These are phyloP conservation scores for Phytophthora sp. DNA, from an alignment of 352 stramenopile species.

Conservation along the genomic window DNA sequence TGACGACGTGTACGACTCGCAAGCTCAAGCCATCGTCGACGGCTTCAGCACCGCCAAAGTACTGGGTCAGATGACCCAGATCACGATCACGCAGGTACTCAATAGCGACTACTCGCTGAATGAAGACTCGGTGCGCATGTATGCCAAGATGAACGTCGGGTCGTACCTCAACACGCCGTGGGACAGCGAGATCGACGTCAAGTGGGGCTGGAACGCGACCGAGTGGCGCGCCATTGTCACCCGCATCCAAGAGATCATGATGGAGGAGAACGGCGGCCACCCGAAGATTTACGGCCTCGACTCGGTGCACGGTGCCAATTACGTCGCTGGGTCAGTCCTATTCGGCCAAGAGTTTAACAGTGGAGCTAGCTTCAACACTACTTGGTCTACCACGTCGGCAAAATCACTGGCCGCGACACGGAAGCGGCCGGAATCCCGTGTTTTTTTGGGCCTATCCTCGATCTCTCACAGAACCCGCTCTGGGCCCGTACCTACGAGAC, in stretches of 20 bases:
- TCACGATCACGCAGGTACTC: slow-evolving; percentile 83
- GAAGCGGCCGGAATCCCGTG: slow-evolving; percentile 87
- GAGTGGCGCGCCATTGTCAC: slow-evolving; percentile 82
- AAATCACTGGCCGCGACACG: slow-evolving; percentile 85
- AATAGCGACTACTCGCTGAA: slow-evolving; percentile 66
- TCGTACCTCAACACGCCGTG: slow-evolving; percentile 87
- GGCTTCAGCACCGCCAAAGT: slow-evolving; percentile 56
- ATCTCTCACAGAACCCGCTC: slow-evolving; percentile 84
- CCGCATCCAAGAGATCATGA: slow-evolving; percentile 79
- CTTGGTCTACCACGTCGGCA: slow-evolving; percentile 69
- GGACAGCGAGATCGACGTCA: slow-evolving; percentile 23
- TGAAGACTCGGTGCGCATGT: slow-evolving; percentile 58
- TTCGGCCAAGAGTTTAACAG: slow-evolving; percentile 91
- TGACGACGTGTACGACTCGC: slow-evolving; percentile 40
- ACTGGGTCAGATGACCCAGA: slow-evolving; percentile 92
- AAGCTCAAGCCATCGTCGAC: slow-evolving; percentile 60
- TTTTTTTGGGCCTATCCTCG: slow-evolving; percentile 89
- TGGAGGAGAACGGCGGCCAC: slow-evolving; percentile 62
- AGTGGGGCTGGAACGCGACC: slow-evolving; percentile 54
- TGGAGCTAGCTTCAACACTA: slow-evolving; percentile 89
- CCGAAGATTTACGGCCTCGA: slow-evolving; percentile 90
- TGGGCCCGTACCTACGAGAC: slow-evolving; percentile 93
- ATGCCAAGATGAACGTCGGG: slow-evolving; percentile 80
- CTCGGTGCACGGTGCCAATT: slow-evolving; percentile 92
- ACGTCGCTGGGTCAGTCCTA: slow-evolving; percentile 79